These are phyloP conservation scores for Sarocladium brachiariae DNA, from an alignment of 2,329 filamentous ascomycete species.

Conservation along the genomic window DNA sequence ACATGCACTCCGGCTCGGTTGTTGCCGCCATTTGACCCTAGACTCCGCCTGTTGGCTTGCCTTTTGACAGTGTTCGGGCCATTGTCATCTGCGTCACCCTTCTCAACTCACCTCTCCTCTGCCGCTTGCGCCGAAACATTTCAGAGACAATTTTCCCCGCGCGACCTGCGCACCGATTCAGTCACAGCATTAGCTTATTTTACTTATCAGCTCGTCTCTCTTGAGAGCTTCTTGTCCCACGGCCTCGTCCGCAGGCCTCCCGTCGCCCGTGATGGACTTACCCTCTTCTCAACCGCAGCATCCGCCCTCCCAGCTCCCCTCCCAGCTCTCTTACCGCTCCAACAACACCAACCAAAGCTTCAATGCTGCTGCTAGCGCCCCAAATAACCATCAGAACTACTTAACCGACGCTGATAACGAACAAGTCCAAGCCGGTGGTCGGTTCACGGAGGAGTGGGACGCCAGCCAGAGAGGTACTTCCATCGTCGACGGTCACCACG, in stretches of 20 bases:
- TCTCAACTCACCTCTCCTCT: neutral
- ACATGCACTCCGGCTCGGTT: conserved; percentile 5
- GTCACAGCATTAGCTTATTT: conserved; percentile 11
- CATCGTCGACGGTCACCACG: conserved; percentile 41
- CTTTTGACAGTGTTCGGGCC: neutral
- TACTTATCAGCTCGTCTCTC: neutral
- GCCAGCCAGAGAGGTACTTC: conserved; percentile 61
- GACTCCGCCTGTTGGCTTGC: neutral
- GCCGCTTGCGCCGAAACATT: conserved; percentile 1
- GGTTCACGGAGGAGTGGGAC: conserved; percentile 67
- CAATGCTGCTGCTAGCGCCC: conserved; percentile 1
- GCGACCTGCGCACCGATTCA: conserved; percentile 16
- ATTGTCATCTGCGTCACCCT: conserved; percentile 4
- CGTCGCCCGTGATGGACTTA: conserved; percentile 10
- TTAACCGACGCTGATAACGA: neutral
- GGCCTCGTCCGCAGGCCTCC: conserved; percentile 4
- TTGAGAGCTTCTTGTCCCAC: too few relatives aligned
- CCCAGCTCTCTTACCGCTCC: conserved; percentile 7
- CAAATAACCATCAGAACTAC: conserved; percentile 7
- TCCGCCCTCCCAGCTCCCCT: conserved; percentile 9
- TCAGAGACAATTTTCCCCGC: conserved; percentile 9
- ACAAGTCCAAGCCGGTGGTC: conserved; percentile 26
- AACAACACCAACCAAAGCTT: conserved; percentile 5
- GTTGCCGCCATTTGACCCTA: conserved; percentile 4
- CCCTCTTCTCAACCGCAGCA: conserved; percentile 10